Conservation (phyloP, 768 basidiomycete species). For the Kondoa subrosea region DNA sequence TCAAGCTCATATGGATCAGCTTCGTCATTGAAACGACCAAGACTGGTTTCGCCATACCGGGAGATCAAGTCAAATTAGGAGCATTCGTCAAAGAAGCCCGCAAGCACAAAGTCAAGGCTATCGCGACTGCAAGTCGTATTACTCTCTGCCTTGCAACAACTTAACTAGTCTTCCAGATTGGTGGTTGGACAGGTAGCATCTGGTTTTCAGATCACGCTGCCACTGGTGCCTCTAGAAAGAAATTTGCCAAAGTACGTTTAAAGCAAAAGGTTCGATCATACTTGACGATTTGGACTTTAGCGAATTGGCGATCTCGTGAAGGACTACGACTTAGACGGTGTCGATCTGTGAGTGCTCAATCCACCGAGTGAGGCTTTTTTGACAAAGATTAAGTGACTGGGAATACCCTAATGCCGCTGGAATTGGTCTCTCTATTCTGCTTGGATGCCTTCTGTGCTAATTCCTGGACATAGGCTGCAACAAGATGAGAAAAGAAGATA, state of each 20-base stretch:
- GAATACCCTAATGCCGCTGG: conserved; percentile 53
- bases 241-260: neutral
- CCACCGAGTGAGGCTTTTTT: conserved; percentile 28
- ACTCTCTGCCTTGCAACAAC: no score
- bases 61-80: neutral
- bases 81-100: conserved; percentile 11
- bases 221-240: neutral
- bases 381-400: conserved; percentile 34
- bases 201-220: neutral
- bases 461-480: conserved; percentile 46
- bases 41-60: neutral
- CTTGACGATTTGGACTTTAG: no score
- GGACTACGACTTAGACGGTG: neutral
- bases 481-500: conserved; percentile 42
- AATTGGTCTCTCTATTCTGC: no score
- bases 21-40: neutral
- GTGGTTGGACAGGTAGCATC: no score
- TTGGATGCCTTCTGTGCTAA: no score
- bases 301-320: neutral
- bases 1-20: neutral
- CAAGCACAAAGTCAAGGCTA: conserved; percentile 18
- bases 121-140: neutral
- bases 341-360: neutral
- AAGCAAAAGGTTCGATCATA: no score
- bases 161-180: neutral